A percentile compares a stretch with the other conserved stretches of the same genome.
These are phyloP conservation scores for Fusarium ambrosium DNA, from an alignment of 2,329 filamentous ascomycete genomes.

Conservation along the genomic window DNA sequence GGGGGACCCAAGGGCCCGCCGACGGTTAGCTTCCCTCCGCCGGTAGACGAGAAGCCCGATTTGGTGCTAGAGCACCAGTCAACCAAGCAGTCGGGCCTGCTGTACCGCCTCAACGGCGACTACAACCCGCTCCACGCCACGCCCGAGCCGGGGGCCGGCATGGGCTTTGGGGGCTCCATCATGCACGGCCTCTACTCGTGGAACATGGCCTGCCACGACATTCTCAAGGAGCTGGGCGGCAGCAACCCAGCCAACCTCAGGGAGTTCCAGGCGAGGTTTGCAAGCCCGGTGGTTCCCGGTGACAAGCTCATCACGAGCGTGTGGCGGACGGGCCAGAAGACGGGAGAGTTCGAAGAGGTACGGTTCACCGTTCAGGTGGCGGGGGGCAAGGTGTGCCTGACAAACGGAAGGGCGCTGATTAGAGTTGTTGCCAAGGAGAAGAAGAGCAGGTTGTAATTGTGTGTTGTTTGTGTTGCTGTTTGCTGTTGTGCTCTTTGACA, in stretches of 20 bases:
- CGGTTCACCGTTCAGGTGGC: slow-evolving; percentile 84
- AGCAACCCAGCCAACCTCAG: slow-evolving; percentile 85
- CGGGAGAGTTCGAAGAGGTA: slow-evolving; percentile 82
- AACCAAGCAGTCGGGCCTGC: slow-evolving; percentile 76
- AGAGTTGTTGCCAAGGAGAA: not conserved
- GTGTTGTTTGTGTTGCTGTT: not conserved
- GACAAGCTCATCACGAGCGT: slow-evolving; percentile 86
- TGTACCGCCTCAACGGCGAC: slow-evolving; percentile 91
- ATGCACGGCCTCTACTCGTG: slow-evolving; percentile 91
- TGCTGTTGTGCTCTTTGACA: not conserved
- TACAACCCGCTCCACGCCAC: slow-evolving; percentile 95
- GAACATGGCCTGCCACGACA: slow-evolving; percentile 81
- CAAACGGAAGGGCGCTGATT: slow-evolving; percentile 86
- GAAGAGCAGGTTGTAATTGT: not conserved
- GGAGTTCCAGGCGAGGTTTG: slow-evolving; percentile 91
- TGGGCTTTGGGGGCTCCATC: slow-evolving; percentile 92
- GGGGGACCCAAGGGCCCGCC: slow-evolving; percentile 91
- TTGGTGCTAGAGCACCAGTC: slow-evolving; percentile 78
- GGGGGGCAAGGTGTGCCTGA: slow-evolving; percentile 86
- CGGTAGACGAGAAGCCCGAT: slow-evolving; percentile 79
- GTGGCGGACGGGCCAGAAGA: slow-evolving; percentile 79
- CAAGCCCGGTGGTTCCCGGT: slow-evolving; percentile 84
- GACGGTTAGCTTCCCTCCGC: slow-evolving; percentile 82
- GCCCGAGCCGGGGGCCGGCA: slow-evolving; percentile 85
- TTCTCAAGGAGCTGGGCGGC: slow-evolving; percentile 80